Base-by-base conservation (phyloP, 2,329 filamentous ascomycete genomes). In the Chaetomium strumarium region DNA sequence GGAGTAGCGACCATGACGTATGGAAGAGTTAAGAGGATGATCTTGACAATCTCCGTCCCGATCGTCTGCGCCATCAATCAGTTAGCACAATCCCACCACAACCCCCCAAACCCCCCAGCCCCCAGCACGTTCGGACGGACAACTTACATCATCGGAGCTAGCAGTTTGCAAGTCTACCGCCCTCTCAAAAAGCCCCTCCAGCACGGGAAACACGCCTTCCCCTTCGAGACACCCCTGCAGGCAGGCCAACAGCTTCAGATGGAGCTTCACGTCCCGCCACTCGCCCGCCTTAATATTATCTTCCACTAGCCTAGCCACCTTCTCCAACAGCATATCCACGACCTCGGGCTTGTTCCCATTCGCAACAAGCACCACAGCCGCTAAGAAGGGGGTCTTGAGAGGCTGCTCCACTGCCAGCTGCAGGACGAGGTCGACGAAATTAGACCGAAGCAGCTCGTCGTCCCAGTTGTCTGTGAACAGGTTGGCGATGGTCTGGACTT, bases 381-480 rank as follows among this genome's bases (percentile, higher is more conserved):
- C 90, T 36, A 95, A 79, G 67, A 96, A 97, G 0, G 93, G 92
- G n/a, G 90, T 95, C 76, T 97, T 97, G 69, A 99, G 85, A 1
- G 93, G 93, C 72, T 99, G 93, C 72, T 99, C 93, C 34, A 89
- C 68, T 40, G 87, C 78, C 59, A 97, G 77, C 69, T 92, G 88
- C 53, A 91, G 72, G 8, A 84, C 75, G 30, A 95, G 78, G 52
- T 85, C 81, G 59, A 88, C 75, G 67, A 95, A 95, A 46, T 78
- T 82, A 31, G 76, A 79, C 59, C 84, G 84, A 50, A 95, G 73
- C 60, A 90, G 86, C 60, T 85, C 83, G 65, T 95, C 87, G n/a
- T 95, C 90, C 66, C 86, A 87, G 69, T 95, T 86, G 41, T 95
- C 89, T 31, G 85, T 79, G 14, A 95, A 81, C 45, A 85, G 80